phyloP scores from a whole-genome alignment of 176 grass and related monocot genomes.

The Carex littledalei region DNA sequence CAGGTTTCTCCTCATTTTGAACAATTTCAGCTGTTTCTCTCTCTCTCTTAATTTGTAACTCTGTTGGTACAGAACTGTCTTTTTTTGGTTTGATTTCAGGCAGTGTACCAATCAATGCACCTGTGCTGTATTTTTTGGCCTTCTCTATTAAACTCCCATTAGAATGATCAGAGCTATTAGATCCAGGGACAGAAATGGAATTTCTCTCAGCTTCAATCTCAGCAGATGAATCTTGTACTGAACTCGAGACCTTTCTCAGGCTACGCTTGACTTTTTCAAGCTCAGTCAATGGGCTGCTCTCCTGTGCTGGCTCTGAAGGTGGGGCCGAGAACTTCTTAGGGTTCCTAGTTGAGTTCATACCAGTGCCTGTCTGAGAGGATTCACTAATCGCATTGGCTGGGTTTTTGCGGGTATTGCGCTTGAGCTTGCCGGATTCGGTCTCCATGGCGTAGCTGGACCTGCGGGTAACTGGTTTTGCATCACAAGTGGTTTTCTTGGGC shows the following conservation, averaged over 20 bases:
- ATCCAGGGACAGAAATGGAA: conserved; percentile 31
- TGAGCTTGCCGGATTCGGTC: conserved; percentile 81
- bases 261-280: conserved; percentile 90
- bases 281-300: conserved; percentile 57
- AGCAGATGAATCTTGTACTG: conserved; percentile 43
- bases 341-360: conserved; percentile 40
- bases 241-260: conserved; percentile 75
- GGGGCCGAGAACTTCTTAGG: conserved; percentile 33
- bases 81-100: conserved; percentile 42
- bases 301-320: conserved; percentile 47
- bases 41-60: conserved; percentile 4
- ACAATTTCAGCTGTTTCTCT: background rate
- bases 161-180: conserved; percentile 17
- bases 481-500: conserved; percentile 41
- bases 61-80: conserved; percentile 11
- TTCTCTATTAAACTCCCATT: conserved; percentile 36
- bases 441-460: conserved; percentile 62
- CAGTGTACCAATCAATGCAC: background rate
- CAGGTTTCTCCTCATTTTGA: conserved; percentile 15
- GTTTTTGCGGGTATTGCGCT: conserved; percentile 43
- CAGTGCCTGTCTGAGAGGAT: conserved; percentile 36
- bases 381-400: conserved; percentile 22
- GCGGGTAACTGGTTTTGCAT: conserved; percentile 44
- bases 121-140: conserved; percentile 23
- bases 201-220: conserved; percentile 44